phyloP scores from a whole-genome alignment of 1,284 basidiomycete species.

The Xerocomus nothofagi region DNA sequence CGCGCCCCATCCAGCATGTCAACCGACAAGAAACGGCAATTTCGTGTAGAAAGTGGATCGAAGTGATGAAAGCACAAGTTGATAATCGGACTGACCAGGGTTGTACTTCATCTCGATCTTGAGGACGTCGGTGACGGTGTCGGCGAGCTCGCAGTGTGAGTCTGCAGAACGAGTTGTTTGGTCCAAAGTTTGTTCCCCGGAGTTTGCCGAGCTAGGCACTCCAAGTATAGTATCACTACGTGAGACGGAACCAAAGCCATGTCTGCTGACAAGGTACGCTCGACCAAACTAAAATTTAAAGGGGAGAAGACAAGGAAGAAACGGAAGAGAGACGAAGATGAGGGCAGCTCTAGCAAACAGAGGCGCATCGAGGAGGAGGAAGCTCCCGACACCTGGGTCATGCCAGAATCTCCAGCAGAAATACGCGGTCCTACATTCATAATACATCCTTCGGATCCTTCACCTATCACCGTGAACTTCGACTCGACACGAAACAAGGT shows the following conservation, averaged over 20 bases:
- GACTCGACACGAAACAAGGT: slow-evolving; percentile 76
- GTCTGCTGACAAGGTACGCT: slow-evolving; percentile 51
- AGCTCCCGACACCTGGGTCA: slow-evolving; percentile 75
- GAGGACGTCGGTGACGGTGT: slow-evolving; percentile 50
- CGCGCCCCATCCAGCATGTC: slow-evolving; percentile 54
- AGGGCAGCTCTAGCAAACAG: slow-evolving; percentile 46
- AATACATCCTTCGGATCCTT: slow-evolving; percentile 72
- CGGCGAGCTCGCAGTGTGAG: slow-evolving; percentile 19
- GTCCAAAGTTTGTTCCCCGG: slow-evolving; percentile 36
- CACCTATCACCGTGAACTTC: slow-evolving; percentile 72
- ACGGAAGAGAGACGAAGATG: slow-evolving; percentile 61
- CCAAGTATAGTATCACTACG: too few species aligned
- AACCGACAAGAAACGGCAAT: slow-evolving; percentile 22
- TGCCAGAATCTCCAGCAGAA: slow-evolving; percentile 68
- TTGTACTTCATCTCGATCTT: slow-evolving; percentile 80
- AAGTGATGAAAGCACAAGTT: background rate
- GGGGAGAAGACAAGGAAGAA: slow-evolving; percentile 84
- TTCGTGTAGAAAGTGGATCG: slow-evolving; percentile 21
- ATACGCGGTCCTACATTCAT: slow-evolving; percentile 84
- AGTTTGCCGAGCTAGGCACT: slow-evolving; percentile 31
- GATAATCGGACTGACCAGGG: slow-evolving; percentile 59
- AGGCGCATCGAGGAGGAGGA: slow-evolving; percentile 57
- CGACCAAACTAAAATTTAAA: slow-evolving; percentile 81
- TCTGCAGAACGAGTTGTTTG: slow-evolving; percentile 30
- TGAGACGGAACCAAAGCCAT: slow-evolving; percentile 10